phyloP scores from a whole-genome alignment of 2,329 filamentous ascomycete species.

The Phialocephala sp. region DNA sequence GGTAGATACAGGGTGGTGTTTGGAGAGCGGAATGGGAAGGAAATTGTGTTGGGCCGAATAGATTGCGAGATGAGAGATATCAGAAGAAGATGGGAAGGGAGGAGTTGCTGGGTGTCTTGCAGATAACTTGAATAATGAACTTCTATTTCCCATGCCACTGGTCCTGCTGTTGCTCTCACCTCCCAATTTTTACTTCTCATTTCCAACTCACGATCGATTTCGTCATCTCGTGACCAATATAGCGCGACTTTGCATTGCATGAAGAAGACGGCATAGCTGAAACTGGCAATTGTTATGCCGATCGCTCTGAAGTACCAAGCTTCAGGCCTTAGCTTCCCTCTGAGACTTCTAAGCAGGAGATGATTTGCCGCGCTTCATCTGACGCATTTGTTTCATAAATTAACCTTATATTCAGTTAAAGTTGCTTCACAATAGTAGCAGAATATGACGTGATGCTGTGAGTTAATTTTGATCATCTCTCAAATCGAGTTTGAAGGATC shows the following conservation, averaged over 20 bases:
- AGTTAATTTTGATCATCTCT: no score
- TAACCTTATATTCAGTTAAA: no score
- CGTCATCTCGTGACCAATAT: not conserved
- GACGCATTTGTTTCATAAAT: no score
- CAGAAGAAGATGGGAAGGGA: not conserved
- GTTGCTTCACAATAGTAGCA: no score
- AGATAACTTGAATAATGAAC: slow-evolving; percentile 6
- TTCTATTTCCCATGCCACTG: not conserved
- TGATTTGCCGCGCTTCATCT: no score
- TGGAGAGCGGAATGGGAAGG: not conserved
- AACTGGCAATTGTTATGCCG: not conserved
- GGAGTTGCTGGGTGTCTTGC: slow-evolving; percentile 6
- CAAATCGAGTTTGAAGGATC: no score
- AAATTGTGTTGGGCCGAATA: not conserved
- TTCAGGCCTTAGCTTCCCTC: not conserved
- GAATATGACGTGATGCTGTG: no score
- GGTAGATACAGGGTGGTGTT: not conserved
- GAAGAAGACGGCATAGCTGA: not conserved
- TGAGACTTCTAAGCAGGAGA: no score
- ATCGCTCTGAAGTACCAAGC: not conserved
- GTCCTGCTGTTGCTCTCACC: not conserved
- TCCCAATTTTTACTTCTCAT: not conserved
- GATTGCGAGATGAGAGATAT: not conserved
- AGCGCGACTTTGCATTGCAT: not conserved
- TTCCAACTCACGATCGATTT: not conserved